Percentiles rank a stretch among this genome's conserved stretches.
Conservation (phyloP, 305 asterid species). For the Fraxinus platypoda region DNA sequence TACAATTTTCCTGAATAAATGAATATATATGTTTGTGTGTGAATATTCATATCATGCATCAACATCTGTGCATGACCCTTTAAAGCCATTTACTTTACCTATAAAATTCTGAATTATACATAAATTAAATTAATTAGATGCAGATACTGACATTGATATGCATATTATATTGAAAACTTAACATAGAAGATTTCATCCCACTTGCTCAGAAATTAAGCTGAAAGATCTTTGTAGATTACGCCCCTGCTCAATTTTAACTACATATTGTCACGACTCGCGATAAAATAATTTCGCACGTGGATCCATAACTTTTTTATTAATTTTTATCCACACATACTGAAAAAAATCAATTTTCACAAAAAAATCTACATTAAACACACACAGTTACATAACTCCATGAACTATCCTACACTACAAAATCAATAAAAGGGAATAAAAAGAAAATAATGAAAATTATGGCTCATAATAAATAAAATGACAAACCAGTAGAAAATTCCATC, state of each 20-base stretch:
- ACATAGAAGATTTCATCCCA: conserved; percentile 11
- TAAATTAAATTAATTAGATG: not conserved
- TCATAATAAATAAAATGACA: not conserved
- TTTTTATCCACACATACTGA: no score
- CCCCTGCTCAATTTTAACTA: no score
- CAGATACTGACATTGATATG: not conserved
- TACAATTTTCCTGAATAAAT: not conserved
- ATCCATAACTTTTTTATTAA: no score
- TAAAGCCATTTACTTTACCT: conserved; percentile 18
- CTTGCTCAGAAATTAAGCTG: not conserved
- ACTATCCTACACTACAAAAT: not conserved
- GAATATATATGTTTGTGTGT: not conserved
- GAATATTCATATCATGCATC: not conserved
- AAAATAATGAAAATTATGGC: not conserved
- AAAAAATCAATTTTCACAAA: no score
- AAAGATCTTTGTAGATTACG: not conserved
- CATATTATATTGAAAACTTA: not conserved
- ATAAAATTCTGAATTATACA: conserved; percentile 15
- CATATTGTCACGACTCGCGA: no score
- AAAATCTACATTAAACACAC: no score
- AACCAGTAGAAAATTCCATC: not conserved
- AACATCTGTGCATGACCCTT: conserved; percentile 2
- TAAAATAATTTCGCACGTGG: not conserved
- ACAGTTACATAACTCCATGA: not conserved
- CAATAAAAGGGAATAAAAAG: not conserved